A percentile compares a stretch with the other conserved stretches of the same genome.
Evolutionary conservation across 78 protist species (phyloP).

Genomic region (Pelomyxa schiedti): DNA sequence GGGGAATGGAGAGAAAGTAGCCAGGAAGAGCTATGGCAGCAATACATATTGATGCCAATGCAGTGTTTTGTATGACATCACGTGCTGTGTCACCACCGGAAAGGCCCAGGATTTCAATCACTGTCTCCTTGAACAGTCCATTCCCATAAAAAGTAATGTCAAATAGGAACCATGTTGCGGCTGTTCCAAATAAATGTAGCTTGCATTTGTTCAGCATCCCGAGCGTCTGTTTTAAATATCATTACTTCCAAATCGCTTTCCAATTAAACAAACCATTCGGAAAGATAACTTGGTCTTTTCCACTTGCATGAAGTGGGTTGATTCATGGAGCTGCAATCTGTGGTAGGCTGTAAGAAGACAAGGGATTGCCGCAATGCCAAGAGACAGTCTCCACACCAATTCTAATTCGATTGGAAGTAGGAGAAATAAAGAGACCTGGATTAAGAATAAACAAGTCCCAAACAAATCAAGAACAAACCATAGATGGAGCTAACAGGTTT

Average conservation of each 20-base stretch:
- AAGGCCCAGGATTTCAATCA: conserved; percentile 9
- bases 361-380: background rate
- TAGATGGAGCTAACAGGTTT: no score
- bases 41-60: background rate
- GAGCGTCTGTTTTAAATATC: no score
- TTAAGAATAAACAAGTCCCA: no score
- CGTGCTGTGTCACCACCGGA: conserved; percentile 3
- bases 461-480: no score
- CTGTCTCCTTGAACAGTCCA: conserved; percentile 31
- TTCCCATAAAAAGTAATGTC: conserved; percentile 70
- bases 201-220: no score
- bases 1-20: conserved; percentile 32
- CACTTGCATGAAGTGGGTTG: background rate
- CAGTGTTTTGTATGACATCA: conserved; percentile 8
- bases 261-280: no score
- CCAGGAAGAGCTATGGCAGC: conserved; percentile 39
- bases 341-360: background rate
- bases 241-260: no score
- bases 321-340: background rate
- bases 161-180: conserved; percentile 66
- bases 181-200: conserved; percentile 66
- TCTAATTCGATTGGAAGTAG: background rate
- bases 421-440: no score
- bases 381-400: background rate
- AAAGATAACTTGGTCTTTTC: no score